These are phyloP conservation scores for Terana coerulea DNA, from an alignment of 768 basidiomycete species.

Conservation along the genomic window DNA sequence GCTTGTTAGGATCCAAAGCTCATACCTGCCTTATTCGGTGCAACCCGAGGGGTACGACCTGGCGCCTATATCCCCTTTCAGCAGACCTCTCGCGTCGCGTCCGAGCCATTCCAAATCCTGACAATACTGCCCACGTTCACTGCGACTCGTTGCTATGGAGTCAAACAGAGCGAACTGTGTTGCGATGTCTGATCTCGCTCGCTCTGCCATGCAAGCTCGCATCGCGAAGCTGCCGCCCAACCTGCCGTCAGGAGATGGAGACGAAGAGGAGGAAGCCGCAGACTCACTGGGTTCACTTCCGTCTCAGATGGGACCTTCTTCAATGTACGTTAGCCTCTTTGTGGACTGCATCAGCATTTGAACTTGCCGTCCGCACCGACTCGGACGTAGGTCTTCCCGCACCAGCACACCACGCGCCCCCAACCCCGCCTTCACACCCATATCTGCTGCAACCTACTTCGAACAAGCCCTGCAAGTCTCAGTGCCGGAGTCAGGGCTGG, in stretches of 20 bases:
- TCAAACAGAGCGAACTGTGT: neutral
- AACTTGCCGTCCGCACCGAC: neutral
- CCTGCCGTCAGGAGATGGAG: constrained; percentile 38
- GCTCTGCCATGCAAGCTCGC: constrained; percentile 73
- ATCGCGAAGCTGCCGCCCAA: constrained; percentile 69
- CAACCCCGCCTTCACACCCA: constrained; percentile 66
- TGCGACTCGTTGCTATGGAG: too few species aligned
- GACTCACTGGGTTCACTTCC: constrained; percentile 63
- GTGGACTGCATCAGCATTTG: too few species aligned
- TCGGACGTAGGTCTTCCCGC: too few species aligned
- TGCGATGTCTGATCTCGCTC: constrained; percentile 67
- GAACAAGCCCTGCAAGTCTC: constrained; percentile 73
- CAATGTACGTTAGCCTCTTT: constrained; percentile 43
- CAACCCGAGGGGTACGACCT: too few species aligned
- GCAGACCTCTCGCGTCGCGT: too few species aligned
- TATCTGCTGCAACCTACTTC: constrained; percentile 79
- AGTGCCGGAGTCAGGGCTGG: constrained; percentile 56
- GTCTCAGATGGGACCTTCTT: constrained; percentile 56
- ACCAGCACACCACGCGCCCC: constrained; percentile 31
- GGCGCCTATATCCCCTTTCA: too few species aligned
- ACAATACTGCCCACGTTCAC: too few species aligned
- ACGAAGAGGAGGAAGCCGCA: constrained; percentile 50
- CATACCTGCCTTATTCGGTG: constrained; percentile 2
- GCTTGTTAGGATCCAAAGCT: constrained; percentile 4
- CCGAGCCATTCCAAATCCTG: too few species aligned